Conservation (phyloP, 2,329 filamentous ascomycete genomes). For the Cytospora piceicola region DNA sequence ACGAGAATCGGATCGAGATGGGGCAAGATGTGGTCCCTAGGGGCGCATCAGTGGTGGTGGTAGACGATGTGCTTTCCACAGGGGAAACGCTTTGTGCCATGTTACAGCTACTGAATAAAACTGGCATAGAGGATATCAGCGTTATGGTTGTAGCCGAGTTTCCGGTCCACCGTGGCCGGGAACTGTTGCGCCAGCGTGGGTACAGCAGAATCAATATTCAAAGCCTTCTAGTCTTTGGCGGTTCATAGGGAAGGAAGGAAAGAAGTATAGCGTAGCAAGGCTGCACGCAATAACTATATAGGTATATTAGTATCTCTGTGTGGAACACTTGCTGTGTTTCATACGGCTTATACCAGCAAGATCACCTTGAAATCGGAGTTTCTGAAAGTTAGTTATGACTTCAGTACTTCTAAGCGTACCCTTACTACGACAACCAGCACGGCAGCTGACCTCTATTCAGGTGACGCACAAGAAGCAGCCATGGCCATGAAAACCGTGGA, state of each 20-base stretch:
- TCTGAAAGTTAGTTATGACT: no score
- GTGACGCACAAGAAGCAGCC: no score
- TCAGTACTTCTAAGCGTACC: no score
- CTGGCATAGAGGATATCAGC: constrained; percentile 46
- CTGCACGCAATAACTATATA: no score
- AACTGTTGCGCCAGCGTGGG: constrained; percentile 48
- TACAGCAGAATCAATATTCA: constrained; percentile 56
- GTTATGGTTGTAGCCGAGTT: constrained; percentile 63
- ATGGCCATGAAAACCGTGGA: no score
- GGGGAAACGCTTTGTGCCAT: constrained; percentile 59
- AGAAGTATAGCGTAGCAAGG: no score
- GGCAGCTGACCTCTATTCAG: no score
- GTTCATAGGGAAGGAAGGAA: constrained; percentile 38
- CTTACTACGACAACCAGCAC: no score
- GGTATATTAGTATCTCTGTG: no score
- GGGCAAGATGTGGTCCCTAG: constrained; percentile 44
- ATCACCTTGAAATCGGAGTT: no score
- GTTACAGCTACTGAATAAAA: constrained; percentile 50
- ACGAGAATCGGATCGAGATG: constrained; percentile 54
- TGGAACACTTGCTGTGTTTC: no score
- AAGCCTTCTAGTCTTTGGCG: constrained; percentile 57
- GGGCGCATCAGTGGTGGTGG: constrained; percentile 53
- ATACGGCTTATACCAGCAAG: no score
- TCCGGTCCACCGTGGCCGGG: constrained; percentile 55
- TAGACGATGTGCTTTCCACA: constrained; percentile 64